A percentile compares a stretch with the other conserved stretches of the same genome.
Conservation (phyloP, 2,329 filamentous ascomycete genomes). For the Fusarium verticillioides region DNA sequence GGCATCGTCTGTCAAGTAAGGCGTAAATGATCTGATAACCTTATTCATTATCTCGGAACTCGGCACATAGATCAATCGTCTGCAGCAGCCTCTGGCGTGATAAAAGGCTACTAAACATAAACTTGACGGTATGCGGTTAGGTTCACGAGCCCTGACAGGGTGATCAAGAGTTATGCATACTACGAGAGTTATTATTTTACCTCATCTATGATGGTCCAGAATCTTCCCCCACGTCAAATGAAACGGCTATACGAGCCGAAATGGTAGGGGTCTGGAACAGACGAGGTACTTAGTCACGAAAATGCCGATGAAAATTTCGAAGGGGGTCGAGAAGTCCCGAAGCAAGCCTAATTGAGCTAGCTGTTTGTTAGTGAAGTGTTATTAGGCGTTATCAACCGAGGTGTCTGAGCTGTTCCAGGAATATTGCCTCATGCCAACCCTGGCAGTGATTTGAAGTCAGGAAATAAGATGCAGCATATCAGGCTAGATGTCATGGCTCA, state of each 20-base stretch:
- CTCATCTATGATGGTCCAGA: background rate
- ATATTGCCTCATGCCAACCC: background rate
- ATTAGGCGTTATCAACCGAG: background rate
- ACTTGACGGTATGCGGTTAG: background rate
- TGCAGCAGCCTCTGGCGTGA: background rate
- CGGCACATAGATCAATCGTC: background rate
- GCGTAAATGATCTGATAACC: slow-evolving; percentile 1
- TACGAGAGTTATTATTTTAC: background rate
- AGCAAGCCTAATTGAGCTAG: background rate
- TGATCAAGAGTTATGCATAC: background rate
- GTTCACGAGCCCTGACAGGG: background rate
- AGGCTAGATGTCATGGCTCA: background rate
- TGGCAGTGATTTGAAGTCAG: background rate
- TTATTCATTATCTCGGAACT: slow-evolving; percentile 2
- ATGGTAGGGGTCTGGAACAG: background rate
- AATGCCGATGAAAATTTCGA: background rate
- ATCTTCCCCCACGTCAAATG: background rate
- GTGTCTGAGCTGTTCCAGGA: background rate
- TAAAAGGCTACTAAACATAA: background rate
- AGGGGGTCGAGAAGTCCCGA: background rate
- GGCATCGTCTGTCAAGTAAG: background rate
- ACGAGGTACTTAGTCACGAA: background rate
- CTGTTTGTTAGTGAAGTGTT: background rate
- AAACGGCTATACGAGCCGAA: background rate
- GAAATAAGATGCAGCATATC: rapidly evolving